Evolutionary conservation across 2,329 filamentous ascomycete species (phyloP).

Genomic region (Arthroderma uncinatum): DNA sequence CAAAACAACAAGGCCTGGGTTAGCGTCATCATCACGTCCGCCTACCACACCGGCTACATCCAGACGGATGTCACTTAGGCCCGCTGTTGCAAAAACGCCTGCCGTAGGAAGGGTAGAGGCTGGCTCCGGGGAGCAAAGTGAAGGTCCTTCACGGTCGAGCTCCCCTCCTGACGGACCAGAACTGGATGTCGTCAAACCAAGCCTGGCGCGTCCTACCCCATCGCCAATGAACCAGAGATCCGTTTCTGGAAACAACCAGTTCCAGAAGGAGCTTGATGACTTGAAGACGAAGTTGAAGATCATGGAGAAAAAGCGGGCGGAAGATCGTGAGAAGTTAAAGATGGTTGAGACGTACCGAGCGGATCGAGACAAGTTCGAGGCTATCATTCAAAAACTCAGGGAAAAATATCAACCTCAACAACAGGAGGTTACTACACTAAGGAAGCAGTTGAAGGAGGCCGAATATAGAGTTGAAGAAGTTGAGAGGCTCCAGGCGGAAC

Average conservation of each 20-base stretch:
- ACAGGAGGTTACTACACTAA: conserved; percentile 64
- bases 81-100: conserved; percentile 20
- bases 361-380: conserved; percentile 48
- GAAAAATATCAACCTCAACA: conserved; percentile 77
- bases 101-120: conserved; percentile 21
- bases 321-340: conserved; percentile 78
- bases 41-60: conserved; percentile 15
- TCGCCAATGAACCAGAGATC: conserved; percentile 27
- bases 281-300: conserved; percentile 77
- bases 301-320: conserved; percentile 73
- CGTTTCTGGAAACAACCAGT: conserved; percentile 37
- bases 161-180: conserved; percentile 20
- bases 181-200: conserved; percentile 10
- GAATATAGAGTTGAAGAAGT: conserved; percentile 58
- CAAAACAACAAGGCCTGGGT: conserved; percentile 25
- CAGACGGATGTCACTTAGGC: conserved; percentile 28
- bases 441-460: conserved; percentile 65
- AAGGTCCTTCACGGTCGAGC: conserved; percentile 16
- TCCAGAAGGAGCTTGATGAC: conserved; percentile 65
- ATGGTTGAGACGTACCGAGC: conserved; percentile 62
- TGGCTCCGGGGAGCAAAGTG: conserved; percentile 21
- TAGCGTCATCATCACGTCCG: conserved; percentile 20
- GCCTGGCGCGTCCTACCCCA: background rate
- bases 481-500: conserved; percentile 66
- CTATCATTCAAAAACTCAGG: conserved; percentile 81